Conservation (phyloP, 306 rosid species). For the Lupinus albus region DNA sequence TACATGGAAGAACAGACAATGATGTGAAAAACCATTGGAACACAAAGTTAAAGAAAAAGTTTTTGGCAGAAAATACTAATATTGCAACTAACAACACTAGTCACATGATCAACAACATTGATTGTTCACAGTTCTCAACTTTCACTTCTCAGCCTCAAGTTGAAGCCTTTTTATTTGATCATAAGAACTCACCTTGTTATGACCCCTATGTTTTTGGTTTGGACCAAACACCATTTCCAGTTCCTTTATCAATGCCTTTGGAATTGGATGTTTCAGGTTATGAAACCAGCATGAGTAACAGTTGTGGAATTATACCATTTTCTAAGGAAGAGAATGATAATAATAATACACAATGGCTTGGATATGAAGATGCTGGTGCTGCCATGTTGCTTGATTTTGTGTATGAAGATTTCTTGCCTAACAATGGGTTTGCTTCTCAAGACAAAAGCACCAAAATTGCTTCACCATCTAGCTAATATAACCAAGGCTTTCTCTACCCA, state of each 20-base stretch:
- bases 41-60: constrained; percentile 44
- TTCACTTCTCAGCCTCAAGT: constrained; percentile 31
- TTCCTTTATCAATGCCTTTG: constrained; percentile 19
- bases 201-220: constrained; percentile 9
- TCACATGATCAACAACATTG: neutral
- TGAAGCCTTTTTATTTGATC: constrained; percentile 21
- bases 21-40: constrained; percentile 48
- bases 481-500: neutral
- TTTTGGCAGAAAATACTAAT: constrained; percentile 21
- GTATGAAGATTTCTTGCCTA: constrained; percentile 35
- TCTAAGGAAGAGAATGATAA: constrained; percentile 14
- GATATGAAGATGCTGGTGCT: constrained; percentile 22
- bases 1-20: constrained; percentile 47
- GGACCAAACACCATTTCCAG: constrained; percentile 21
- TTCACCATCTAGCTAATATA: constrained; percentile 11
- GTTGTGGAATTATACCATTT: neutral
- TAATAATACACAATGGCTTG: constrained; percentile 26
- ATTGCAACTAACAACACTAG: neutral
- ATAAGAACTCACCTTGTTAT: constrained; percentile 1
- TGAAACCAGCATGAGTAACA: constrained; percentile 4
- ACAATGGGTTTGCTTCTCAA: constrained; percentile 38
- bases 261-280: constrained; percentile 19
- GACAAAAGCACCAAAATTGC: constrained; percentile 16
- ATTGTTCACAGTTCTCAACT: constrained; percentile 14
- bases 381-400: constrained; percentile 29